Evolutionary conservation across 2,329 filamentous ascomycete genomes (phyloP).

Genomic region (Celoporthe dispersa): DNA sequence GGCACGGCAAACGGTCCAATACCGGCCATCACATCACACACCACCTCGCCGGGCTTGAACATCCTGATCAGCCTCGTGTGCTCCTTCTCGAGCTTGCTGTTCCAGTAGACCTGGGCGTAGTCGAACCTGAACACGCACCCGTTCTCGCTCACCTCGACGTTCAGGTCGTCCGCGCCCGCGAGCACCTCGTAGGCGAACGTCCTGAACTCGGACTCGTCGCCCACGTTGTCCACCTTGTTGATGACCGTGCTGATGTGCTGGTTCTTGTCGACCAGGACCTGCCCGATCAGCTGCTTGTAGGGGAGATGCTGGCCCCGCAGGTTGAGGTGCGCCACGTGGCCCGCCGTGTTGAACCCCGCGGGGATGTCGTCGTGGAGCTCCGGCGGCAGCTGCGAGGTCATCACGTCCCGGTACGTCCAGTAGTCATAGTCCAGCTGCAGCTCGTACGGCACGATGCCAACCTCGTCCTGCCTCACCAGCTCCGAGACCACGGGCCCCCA

Average conservation of each 20-base stretch:
- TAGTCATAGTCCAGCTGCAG: constrained; percentile 80
- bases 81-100: constrained; percentile 86
- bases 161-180: constrained; percentile 77
- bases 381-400: constrained; percentile 79
- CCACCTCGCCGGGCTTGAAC: constrained; percentile 84
- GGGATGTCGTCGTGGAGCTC: constrained; percentile 81
- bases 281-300: constrained; percentile 84
- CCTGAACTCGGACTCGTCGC: constrained; percentile 81
- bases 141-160: constrained; percentile 82
- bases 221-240: constrained; percentile 92
- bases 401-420: constrained; percentile 87
- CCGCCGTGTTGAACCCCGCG: constrained; percentile 83
- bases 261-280: constrained; percentile 91
- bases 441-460: constrained; percentile 76
- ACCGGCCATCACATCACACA: constrained; percentile 96
- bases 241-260: constrained; percentile 82
- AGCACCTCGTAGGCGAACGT: constrained; percentile 94
- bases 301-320: constrained; percentile 80
- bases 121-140: constrained; percentile 90
- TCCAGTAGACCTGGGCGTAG: constrained; percentile 98
- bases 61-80: constrained; percentile 77
- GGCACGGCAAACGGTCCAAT: constrained; percentile 95
- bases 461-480: constrained; percentile 68
- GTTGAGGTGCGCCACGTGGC: constrained; percentile 93
- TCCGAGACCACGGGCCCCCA: constrained; percentile 75